These are phyloP conservation scores for Tothia fuscella DNA, from an alignment of 2,329 filamentous ascomycete species.

Conservation along the genomic window DNA sequence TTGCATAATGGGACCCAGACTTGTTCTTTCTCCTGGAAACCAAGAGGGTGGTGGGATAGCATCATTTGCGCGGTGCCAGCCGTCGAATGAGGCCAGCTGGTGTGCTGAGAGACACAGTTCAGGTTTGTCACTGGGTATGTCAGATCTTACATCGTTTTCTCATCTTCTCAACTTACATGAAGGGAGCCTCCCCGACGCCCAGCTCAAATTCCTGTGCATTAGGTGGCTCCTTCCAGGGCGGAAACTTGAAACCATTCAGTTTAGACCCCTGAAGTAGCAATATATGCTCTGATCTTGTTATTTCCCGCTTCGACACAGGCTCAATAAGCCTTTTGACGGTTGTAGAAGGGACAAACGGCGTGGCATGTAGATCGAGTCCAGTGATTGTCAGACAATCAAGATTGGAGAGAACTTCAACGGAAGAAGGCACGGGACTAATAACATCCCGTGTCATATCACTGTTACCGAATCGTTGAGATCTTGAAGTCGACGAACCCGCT, in stretches of 20 bases:
- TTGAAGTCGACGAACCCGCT: not conserved
- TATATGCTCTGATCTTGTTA: slow-evolving; percentile 60
- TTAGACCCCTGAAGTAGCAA: slow-evolving; percentile 67
- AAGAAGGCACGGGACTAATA: too few species aligned
- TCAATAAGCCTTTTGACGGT: slow-evolving; percentile 17
- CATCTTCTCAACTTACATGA: slow-evolving; percentile 41
- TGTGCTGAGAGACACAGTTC: slow-evolving; percentile 60
- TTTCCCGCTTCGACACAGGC: slow-evolving; percentile 44
- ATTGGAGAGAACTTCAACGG: too few species aligned
- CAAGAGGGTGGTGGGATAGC: slow-evolving; percentile 41
- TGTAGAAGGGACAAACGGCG: too few species aligned
- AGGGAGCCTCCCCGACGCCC: slow-evolving; percentile 39
- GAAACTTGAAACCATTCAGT: slow-evolving; percentile 73
- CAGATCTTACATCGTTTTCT: not conserved
- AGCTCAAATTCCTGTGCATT: slow-evolving; percentile 48
- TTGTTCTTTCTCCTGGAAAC: slow-evolving; percentile 19
- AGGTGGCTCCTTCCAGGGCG: slow-evolving; percentile 65
- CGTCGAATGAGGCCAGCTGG: slow-evolving; percentile 65
- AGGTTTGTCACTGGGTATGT: slow-evolving; percentile 50
- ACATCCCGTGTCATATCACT: too few species aligned
- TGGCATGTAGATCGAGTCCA: too few species aligned
- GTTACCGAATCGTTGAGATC: too few species aligned
- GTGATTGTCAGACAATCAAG: too few species aligned
- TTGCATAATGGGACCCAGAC: slow-evolving; percentile 42
- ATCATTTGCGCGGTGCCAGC: slow-evolving; percentile 69